A percentile compares a stretch with the other conserved stretches of the same genome.
These are phyloP conservation scores for Heritiera littoralis DNA, from an alignment of 345 rosid genomes.

Conservation along the genomic window DNA sequence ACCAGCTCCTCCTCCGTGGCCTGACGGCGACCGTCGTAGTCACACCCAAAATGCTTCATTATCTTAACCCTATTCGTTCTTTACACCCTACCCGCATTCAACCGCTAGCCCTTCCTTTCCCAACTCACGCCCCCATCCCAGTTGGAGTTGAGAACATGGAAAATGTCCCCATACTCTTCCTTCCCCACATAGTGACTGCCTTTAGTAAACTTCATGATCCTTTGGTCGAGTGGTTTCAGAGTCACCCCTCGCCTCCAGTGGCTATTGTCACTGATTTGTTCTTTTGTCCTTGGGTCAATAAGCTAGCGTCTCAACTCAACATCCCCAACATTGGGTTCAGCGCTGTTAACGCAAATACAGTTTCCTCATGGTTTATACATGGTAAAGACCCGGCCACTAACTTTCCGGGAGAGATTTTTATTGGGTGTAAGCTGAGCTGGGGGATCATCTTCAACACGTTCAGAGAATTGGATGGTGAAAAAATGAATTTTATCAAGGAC, in stretches of 20 bases:
- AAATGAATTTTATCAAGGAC: slow-evolving; percentile 40
- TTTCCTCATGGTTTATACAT: slow-evolving; percentile 29
- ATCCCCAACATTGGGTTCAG: slow-evolving; percentile 46
- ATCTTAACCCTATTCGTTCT: slow-evolving; percentile 31
- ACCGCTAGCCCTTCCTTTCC: slow-evolving; percentile 43
- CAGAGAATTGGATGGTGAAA: slow-evolving; percentile 42
- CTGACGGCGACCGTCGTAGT: slow-evolving; percentile 34
- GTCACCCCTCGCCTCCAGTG: slow-evolving; percentile 54
- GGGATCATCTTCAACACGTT: slow-evolving; percentile 58
- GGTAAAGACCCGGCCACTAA: slow-evolving; percentile 31
- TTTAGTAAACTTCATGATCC: slow-evolving; percentile 41
- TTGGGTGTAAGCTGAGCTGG: slow-evolving; percentile 43
- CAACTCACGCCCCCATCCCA: slow-evolving; percentile 40
- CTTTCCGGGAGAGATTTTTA: slow-evolving; percentile 33
- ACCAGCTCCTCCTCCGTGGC: slow-evolving; percentile 35
- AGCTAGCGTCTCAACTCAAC: slow-evolving; percentile 33
- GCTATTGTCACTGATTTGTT: slow-evolving; percentile 60
- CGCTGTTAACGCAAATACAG: slow-evolving; percentile 47
- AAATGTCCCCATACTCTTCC: slow-evolving; percentile 30
- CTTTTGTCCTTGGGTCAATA: slow-evolving; percentile 52
- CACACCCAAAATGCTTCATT: slow-evolving; percentile 43
- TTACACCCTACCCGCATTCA: slow-evolving; percentile 26
- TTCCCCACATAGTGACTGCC: slow-evolving; percentile 32
- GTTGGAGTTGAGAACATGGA: slow-evolving; percentile 35
- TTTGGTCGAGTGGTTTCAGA: slow-evolving; percentile 43